Percentiles rank a stretch among this genome's conserved stretches.
Evolutionary conservation across 1,284 basidiomycete genomes (phyloP).

Genomic region (Cystobasidium slooffiae): DNA sequence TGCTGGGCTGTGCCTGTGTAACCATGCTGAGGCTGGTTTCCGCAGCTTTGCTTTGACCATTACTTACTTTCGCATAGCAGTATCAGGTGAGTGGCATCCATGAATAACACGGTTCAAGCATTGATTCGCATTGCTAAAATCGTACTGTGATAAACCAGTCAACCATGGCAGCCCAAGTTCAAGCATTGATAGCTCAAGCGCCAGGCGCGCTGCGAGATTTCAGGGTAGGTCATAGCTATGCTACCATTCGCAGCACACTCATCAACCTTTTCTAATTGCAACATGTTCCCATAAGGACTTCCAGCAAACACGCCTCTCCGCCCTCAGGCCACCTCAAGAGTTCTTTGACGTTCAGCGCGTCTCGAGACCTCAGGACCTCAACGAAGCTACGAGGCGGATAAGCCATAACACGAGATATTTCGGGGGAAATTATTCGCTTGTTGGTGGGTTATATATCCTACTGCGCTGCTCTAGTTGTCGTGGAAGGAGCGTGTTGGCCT

Average conservation of each 20-base stretch:
- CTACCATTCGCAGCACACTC: not conserved
- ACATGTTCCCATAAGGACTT: conserved; percentile 37
- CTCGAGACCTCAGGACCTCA: conserved; percentile 57
- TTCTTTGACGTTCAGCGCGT: conserved; percentile 55
- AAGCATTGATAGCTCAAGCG: conserved; percentile 33
- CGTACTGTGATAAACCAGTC: not conserved
- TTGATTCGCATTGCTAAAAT: not conserved
- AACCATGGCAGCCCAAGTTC: conserved; percentile 34
- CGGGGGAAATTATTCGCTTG: conserved; percentile 56
- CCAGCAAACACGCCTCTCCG: conserved; percentile 55
- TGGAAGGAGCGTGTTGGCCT: not conserved
- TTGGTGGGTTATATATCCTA: conserved; percentile 43
- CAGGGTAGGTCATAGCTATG: conserved; percentile 29
- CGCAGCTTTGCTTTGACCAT: conserved; percentile 12
- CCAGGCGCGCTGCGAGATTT: conserved; percentile 40
- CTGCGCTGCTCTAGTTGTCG: not conserved
- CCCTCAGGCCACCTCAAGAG: conserved; percentile 54
- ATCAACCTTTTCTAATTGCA: not conserved
- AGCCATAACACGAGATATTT: conserved; percentile 59
- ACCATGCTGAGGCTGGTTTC: not conserved
- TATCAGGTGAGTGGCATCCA: not conserved
- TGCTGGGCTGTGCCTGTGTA: not conserved
- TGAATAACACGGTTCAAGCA: not conserved
- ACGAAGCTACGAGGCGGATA: conserved; percentile 57
- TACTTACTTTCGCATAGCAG: too few species aligned